Evolutionary conservation across 2,329 filamentous ascomycete genomes (phyloP), one percentile per base, ranked within the genome.

Genomic region (Ascochyta fabae): DNA sequence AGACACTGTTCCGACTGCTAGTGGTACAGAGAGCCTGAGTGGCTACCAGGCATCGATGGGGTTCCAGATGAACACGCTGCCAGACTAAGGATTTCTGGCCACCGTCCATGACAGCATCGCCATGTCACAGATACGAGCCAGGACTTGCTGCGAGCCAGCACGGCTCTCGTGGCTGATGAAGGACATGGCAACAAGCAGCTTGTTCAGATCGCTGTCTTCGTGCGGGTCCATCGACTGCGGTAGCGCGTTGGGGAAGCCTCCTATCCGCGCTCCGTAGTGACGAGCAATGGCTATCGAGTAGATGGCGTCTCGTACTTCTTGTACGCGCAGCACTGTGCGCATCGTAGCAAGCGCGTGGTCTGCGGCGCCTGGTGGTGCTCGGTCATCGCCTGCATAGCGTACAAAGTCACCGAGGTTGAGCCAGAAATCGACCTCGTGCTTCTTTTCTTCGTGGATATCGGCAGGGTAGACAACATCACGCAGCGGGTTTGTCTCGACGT

Each of bases 231-330:
- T 53, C 0, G 62, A 38, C 1, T 59, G 41, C 6, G 74, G 72
- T 3, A 79, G 59, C 22, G 74, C 70, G 48, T 78, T 77, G 8
- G 78, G 75, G 61, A 80, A 81, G 24, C 78, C 77, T 15, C 76
- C 72, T 56, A 78, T 70, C 13, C 86, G 84, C 29, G 87, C 86
- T 41, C 89, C 87, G 45, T 92, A 81, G 59, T 93, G 86, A 24
- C 92, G 87, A 15, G 90, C 87, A 51, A 96, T 86, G 8, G 90
- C 91, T 62, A 96, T 88, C 0, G 91, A 95, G 76, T 96, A 96
- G 53, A 97, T 85, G 16, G 96, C 88, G 72, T 97, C 92, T 48
- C 93, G 87, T 68, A 94, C 95, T 77, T 97, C 93, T 23, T 88
- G 85, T 43, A 89, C 89, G 64, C 92, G 89, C 12, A 96, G 82